A percentile compares a stretch with the other conserved stretches of the same genome.
These are phyloP conservation scores for Suillus cothurnatus DNA, from an alignment of 768 basidiomycete genomes.

Conservation along the genomic window DNA sequence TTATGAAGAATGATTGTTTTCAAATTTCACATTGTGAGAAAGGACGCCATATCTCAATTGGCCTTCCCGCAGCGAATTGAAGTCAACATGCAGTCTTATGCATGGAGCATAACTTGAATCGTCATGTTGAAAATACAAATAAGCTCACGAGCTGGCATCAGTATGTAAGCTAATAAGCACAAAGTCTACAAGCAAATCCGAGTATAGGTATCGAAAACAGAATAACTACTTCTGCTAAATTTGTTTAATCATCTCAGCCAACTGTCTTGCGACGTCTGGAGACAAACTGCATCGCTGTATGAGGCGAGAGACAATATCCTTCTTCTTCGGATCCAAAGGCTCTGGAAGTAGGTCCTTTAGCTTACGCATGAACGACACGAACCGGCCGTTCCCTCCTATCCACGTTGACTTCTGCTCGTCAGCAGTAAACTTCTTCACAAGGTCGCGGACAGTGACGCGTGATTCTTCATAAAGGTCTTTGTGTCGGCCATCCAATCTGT, in stretches of 20 bases:
- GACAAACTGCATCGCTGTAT: conserved; percentile 29
- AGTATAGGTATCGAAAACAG: neutral
- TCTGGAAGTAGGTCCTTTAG: conserved; percentile 21
- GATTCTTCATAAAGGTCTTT: conserved; percentile 39
- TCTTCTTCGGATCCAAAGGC: conserved; percentile 15
- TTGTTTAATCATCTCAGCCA: conserved; percentile 26
- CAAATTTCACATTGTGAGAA: neutral
- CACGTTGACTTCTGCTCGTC: neutral
- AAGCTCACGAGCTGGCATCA: neutral
- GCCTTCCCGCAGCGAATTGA: neutral
- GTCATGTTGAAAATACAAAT: neutral
- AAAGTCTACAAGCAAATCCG: neutral
- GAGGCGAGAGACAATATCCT: conserved; percentile 21
- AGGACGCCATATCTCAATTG: neutral
- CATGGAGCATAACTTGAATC: neutral
- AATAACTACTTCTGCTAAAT: conserved; percentile 5
- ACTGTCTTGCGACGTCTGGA: conserved; percentile 25
- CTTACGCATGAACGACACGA: conserved; percentile 16
- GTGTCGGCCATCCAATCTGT: conserved; percentile 27
- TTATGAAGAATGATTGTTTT: neutral
- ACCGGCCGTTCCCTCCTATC: conserved; percentile 20
- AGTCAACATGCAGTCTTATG: neutral
- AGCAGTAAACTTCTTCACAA: conserved; percentile 19
- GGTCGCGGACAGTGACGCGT: conserved; percentile 23
- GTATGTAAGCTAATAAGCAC: neutral